Base-by-base conservation (phyloP, 352 stramenopile genomes). In the Pythium oligandrum region DNA sequence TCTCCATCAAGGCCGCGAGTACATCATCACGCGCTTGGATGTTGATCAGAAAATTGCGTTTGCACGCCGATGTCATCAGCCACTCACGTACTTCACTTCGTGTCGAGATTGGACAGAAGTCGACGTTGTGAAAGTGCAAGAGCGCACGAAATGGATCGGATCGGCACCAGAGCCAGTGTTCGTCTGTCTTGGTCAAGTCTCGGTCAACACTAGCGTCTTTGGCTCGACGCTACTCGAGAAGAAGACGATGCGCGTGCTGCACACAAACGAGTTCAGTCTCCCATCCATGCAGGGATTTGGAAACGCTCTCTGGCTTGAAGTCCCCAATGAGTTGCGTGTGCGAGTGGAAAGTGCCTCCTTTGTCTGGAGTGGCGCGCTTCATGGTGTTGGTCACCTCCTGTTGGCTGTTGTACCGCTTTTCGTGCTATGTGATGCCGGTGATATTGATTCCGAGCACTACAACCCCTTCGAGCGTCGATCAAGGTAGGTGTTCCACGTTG, bases 271-370 rank as follows among this genome's bases (percentile, higher is more conserved):
- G 55, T 97, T 99, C 54, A 88, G 82, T 0, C 71, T 99, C n/a
- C 96, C 97, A 10, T 85, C 81, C 1, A 96, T 99, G 83, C 88
- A 98, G 71, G 94, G 85, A 50, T 95, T 97, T 44, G 98, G 93
- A 5, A 82, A 96, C 60, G 96, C 86, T 6, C 58, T 98, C 9
- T 99, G 96, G 97, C 67, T 99, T 10, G 96, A 99, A 65, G 67
- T 98, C 4, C 88, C 91, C 6, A 50, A 64, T 35, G 33, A 48
- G 36, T 40, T 95, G 9, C 64, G 66, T 35, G 53, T 66, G 0
- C 31, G 70, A 12, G 69, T 93, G 0, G 71, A 89, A 52, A 49
- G 31, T 0, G 58, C 37, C 0, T 59, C 58, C 4, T 64, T 54
- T 26, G 53, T 53, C 33, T 90, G 72, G 78, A 74, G 51, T 40